Evolutionary conservation across 1,139 yeast genomes (phyloP).

Genomic region (Suhomyces bokatorum): DNA sequence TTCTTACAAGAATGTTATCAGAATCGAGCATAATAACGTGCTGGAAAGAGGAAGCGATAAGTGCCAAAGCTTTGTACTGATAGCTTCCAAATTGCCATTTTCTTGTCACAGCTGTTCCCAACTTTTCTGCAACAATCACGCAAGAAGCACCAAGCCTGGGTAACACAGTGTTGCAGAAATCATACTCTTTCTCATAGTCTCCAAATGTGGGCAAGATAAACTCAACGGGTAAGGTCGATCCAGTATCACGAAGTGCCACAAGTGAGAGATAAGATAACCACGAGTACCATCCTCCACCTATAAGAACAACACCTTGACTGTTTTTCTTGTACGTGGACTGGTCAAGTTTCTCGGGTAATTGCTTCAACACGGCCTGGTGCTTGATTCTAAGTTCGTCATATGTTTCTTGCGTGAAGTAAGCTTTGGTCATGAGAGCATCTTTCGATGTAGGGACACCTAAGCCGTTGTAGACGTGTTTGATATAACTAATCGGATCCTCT

Average conservation of each 20-base stretch:
- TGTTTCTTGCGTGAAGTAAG: conserved; percentile 26
- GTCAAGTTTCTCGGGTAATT: conserved; percentile 28
- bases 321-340: conserved; percentile 26
- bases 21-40: conserved; percentile 44
- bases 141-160: conserved; percentile 19
- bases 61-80: conserved; percentile 43
- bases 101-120: conserved; percentile 36
- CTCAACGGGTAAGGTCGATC: conserved; percentile 39
- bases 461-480: conserved; percentile 23
- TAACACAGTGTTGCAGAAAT: conserved; percentile 16
- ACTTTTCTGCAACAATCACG: conserved; percentile 31
- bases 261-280: conserved; percentile 42
- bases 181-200: conserved; percentile 27
- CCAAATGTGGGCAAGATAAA: conserved; percentile 34
- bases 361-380: conserved; percentile 25
- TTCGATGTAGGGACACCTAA: conserved; percentile 27
- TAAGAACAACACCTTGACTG: conserved; percentile 35
- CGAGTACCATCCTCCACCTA: conserved; percentile 40
- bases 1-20: conserved; percentile 38
- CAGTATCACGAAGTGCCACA: conserved; percentile 34
- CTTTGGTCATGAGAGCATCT: conserved; percentile 30
- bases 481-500: conserved; percentile 25
- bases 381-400: conserved; percentile 26
- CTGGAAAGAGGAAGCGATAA: conserved; percentile 42
- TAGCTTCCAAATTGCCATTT: conserved; percentile 35